These are phyloP conservation scores for Begonia fuchsioides DNA, from an alignment of 306 rosid genomes.

Conservation along the genomic window DNA sequence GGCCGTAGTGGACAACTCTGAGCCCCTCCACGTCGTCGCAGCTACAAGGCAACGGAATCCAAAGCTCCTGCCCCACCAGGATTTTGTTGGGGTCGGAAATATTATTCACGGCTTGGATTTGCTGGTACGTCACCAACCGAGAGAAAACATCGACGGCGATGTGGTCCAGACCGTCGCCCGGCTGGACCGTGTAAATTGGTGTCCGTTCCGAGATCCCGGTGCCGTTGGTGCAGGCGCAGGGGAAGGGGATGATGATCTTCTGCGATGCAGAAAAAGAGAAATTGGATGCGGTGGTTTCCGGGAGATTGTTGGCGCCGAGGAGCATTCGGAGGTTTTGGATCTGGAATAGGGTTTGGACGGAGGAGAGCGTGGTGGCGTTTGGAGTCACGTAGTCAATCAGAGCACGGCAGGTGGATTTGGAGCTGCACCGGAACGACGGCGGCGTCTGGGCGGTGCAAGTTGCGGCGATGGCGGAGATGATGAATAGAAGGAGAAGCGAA, in stretches of 20 bases:
- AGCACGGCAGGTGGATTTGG: conserved; percentile 19
- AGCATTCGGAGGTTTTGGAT: conserved; percentile 31
- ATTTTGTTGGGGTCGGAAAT: conserved; percentile 14
- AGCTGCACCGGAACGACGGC: conserved; percentile 30
- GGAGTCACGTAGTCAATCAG: conserved; percentile 26
- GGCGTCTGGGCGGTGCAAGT: conserved; percentile 8
- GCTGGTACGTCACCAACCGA: conserved; percentile 17
- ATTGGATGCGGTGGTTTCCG: conserved; percentile 5
- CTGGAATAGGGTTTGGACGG: conserved; percentile 48
- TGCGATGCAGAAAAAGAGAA: neutral
- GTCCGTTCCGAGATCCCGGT: conserved; percentile 25
- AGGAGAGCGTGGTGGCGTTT: conserved; percentile 30
- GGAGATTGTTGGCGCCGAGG: conserved; percentile 45
- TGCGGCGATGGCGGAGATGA: conserved; percentile 7
- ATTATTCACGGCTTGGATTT: conserved; percentile 24
- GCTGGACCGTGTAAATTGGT: conserved; percentile 32
- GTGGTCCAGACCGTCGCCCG: conserved; percentile 20
- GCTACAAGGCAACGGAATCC: conserved; percentile 84
- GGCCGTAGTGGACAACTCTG: conserved; percentile 52
- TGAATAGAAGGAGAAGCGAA: conserved; percentile 8
- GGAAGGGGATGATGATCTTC: conserved; percentile 39
- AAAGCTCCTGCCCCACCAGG: conserved; percentile 14
- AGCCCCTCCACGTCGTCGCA: conserved; percentile 44
- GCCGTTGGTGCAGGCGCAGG: conserved; percentile 35
- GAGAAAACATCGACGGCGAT: conserved; percentile 35